Conservation (phyloP, 306 rosid species). For the Prunus campanulata region DNA sequence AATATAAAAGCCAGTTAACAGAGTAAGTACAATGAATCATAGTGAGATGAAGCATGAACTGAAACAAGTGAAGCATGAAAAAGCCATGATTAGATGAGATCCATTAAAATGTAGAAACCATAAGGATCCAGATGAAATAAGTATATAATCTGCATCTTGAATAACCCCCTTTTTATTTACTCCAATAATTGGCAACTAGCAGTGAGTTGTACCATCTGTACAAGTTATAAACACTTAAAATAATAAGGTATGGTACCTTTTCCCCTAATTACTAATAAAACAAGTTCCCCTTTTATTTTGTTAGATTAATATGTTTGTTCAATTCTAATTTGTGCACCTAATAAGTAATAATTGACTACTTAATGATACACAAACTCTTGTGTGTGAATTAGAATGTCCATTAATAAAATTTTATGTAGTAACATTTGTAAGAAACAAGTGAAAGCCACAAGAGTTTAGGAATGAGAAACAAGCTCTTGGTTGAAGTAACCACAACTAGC, state of each 20-base stretch:
- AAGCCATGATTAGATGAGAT: constrained; percentile 9
- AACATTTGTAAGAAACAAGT: neutral
- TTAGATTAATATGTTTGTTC: neutral
- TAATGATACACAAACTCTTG: no score
- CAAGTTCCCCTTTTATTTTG: neutral
- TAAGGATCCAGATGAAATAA: no score
- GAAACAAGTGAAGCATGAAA: neutral
- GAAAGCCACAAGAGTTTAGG: neutral
- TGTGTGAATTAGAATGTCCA: no score
- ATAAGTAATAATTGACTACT: neutral
- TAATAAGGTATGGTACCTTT: neutral
- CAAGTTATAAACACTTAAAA: neutral
- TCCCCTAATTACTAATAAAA: no score
- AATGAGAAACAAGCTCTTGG: neutral
- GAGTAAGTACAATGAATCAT: constrained; percentile 12
- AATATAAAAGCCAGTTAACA: constrained; percentile 95
- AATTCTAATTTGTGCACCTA: neutral
- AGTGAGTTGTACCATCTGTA: neutral
- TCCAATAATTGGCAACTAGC: neutral
- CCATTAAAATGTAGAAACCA: neutral
- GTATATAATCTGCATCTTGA: neutral
- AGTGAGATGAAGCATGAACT: constrained; percentile 11
- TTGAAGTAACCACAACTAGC: neutral
- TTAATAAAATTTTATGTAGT: no score
- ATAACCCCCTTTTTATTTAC: neutral